Evolutionary conservation across 2,329 filamentous ascomycete species (phyloP), one percentile per base, ranked within the genome.

Genomic region (Penicillium sp.): DNA sequence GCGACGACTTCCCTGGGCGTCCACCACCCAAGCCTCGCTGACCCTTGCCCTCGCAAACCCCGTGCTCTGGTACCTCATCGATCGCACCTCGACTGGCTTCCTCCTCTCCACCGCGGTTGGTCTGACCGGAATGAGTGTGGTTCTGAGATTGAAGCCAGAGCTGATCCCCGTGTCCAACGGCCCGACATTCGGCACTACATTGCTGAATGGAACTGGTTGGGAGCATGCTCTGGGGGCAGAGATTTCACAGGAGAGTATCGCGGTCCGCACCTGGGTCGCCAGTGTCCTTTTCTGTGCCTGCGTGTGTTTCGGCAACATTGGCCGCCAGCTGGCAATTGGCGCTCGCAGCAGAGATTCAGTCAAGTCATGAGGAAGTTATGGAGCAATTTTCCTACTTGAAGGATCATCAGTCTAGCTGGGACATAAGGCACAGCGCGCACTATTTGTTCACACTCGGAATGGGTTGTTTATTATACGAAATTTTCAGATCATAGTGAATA

Each of bases 301-400:
- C 67, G 86, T 98, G 10, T 97, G 93, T 77, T 97, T 99, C 81
- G 95, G 95, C 11, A 98, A 96, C 72, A 92, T 99, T 70, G 95
- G 95, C 13, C 83, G 95, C 62, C 83, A 91, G 61, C 77, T 98
- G 64, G 87, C 88, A n/a, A 77, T 86, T 63, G 82, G 70, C 53
- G 67, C 68, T 53, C 61, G 61, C 16, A 40, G 55, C 56, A 68
- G 59, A 59, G 59, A 70, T 54, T 58, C 58, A 24, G 39, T 66
- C 37, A 68, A 69, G 53, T 50, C 63, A 33, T 70, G 49, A 69
- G 39, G 39, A n/a, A 22, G 18, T 37, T 4, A 52, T 46, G 49
- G 11, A 31, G 22, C 16, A 31, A 18, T n/a, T 46, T 31, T 14
- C 24, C 24, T 10, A 10, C 7, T n/a, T n/a, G 5, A 13, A 24